phyloP scores from a whole-genome alignment of 306 rosid species.

The Dryas octopetala region DNA sequence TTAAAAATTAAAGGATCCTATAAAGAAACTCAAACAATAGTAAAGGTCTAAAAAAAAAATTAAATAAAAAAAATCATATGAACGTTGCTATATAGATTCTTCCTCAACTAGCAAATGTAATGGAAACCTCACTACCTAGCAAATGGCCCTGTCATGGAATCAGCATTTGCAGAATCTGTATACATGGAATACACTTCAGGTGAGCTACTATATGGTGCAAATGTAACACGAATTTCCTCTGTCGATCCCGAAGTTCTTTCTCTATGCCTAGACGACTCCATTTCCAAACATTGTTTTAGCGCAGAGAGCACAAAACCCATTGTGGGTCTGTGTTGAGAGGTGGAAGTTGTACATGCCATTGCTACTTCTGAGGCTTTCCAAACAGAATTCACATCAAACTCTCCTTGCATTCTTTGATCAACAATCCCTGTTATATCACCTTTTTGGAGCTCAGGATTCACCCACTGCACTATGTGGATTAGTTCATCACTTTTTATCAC shows the following conservation, averaged over 20 bases:
- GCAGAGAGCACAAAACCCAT: constrained; percentile 51
- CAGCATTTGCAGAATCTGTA: constrained; percentile 27
- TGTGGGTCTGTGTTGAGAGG: constrained; percentile 49
- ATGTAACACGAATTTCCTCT: neutral
- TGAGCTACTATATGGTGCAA: constrained; percentile 1
- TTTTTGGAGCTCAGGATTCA: constrained; percentile 34
- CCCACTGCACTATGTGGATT: constrained; percentile 49
- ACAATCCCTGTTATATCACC: constrained; percentile 33
- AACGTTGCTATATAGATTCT: neutral
- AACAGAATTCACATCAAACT: constrained; percentile 34
- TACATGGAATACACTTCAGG: constrained; percentile 3
- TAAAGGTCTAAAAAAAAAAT: too few species aligned
- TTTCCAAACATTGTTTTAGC: constrained; percentile 42
- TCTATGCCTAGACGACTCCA: constrained; percentile 30
- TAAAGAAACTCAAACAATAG: too few species aligned
- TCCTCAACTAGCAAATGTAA: neutral
- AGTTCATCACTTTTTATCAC: constrained; percentile 35
- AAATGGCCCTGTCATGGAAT: constrained; percentile 24
- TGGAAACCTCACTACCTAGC: constrained; percentile 11
- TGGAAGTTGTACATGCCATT: constrained; percentile 44
- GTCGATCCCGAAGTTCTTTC: constrained; percentile 27
- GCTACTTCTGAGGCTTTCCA: constrained; percentile 51
- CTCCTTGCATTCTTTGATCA: constrained; percentile 48
- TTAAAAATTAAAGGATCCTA: too few species aligned
- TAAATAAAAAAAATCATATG: neutral